Conservation (phyloP, 371 early-diverging fungal genomes). For the Mortierella polycephala region DNA sequence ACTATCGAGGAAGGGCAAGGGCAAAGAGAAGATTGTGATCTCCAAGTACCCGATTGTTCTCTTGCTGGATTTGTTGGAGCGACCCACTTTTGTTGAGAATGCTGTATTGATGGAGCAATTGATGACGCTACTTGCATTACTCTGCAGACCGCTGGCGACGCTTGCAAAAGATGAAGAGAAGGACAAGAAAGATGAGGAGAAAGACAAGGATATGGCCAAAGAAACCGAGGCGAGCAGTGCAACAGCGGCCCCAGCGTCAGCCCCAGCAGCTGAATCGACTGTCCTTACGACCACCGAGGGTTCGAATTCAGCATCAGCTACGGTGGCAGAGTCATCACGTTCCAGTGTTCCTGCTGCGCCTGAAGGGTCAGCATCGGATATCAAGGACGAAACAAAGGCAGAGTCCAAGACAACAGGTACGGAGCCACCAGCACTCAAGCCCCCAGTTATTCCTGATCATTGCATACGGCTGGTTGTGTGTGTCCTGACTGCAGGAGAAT, state of each 20-base stretch:
- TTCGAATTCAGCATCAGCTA: conserved; percentile 9
- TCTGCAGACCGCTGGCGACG: conserved; percentile 76
- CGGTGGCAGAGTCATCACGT: background rate
- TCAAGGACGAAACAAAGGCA: conserved; percentile 8
- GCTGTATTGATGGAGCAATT: conserved; percentile 86
- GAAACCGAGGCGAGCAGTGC: background rate
- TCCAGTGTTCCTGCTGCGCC: background rate
- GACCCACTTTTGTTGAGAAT: conserved; percentile 81
- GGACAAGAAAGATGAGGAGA: conserved; percentile 48
- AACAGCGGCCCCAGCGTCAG: background rate
- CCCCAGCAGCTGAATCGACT: conserved; percentile 2
- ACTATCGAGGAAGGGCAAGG: conserved; percentile 67
- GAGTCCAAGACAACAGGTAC: conserved; percentile 37
- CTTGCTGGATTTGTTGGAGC: conserved; percentile 85
- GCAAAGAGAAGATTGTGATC: conserved; percentile 65
- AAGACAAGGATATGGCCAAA: conserved; percentile 9
- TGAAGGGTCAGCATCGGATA: background rate
- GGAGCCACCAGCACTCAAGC: conserved; percentile 57
- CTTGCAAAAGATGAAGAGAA: conserved; percentile 63
- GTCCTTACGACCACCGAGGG: background rate
- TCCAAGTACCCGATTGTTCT: conserved; percentile 88
- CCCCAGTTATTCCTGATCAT: conserved; percentile 78
- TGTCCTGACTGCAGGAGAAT: conserved; percentile 90
- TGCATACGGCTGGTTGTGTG: conserved; percentile 87
- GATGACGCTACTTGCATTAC: conserved; percentile 84